Conservation (phyloP, 305 asterid genomes). For the Rubia peregrina region DNA sequence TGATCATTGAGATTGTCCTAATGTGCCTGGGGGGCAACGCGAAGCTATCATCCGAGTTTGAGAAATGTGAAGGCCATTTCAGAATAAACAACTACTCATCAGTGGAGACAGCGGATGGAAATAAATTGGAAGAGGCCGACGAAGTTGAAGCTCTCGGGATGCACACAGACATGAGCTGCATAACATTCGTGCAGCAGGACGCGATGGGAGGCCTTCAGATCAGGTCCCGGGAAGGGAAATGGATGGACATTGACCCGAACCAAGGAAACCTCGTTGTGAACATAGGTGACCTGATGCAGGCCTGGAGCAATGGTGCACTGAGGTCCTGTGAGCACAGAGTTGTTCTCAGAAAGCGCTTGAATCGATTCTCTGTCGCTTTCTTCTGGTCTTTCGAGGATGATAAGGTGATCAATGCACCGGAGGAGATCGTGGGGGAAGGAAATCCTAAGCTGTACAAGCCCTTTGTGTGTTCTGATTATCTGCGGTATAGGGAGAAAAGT, state of each 20-base stretch:
- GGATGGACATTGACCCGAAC: constrained; percentile 56
- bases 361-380: constrained; percentile 57
- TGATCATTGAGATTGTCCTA: constrained; percentile 39
- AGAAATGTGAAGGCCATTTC: constrained; percentile 58
- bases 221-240: constrained; percentile 47
- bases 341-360: constrained; percentile 30
- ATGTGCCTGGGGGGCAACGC: constrained; percentile 32
- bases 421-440: constrained; percentile 40
- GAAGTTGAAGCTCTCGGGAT: constrained; percentile 64
- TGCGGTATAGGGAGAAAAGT: constrained; percentile 47
- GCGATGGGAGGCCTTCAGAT: constrained; percentile 71
- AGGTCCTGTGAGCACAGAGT: constrained; percentile 72
- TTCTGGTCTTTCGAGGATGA: constrained; percentile 78
- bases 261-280: constrained; percentile 64
- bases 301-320: constrained; percentile 64
- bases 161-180: constrained; percentile 83
- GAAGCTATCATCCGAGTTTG: constrained; percentile 41
- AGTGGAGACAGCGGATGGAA: constrained; percentile 14
- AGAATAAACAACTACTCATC: constrained; percentile 63
- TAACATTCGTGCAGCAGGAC: constrained; percentile 59
- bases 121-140: constrained; percentile 15
- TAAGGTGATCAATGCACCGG: constrained; percentile 47
- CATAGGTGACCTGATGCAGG: constrained; percentile 67
- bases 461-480: constrained; percentile 49
- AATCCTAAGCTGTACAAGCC: constrained; percentile 37